These are phyloP conservation scores for Amauroascus verrucosus DNA, from an alignment of 2,329 filamentous ascomycete genomes.

Conservation along the genomic window DNA sequence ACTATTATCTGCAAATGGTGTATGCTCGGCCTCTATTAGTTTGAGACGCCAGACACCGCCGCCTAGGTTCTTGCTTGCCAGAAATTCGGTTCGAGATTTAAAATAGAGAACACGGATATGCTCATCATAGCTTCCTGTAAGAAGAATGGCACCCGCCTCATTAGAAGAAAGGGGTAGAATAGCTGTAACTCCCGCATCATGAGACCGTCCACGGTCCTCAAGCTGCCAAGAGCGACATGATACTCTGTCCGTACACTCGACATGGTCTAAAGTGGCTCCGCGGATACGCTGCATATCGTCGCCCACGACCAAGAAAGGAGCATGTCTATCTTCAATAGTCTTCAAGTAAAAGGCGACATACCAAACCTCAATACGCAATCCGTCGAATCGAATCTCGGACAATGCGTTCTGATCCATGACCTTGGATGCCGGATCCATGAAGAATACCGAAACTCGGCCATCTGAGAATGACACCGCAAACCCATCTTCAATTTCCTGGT, in stretches of 20 bases:
- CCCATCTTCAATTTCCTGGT: slow-evolving; percentile 29
- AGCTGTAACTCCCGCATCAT: slow-evolving; percentile 76
- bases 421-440: slow-evolving; percentile 31
- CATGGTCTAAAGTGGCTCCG: slow-evolving; percentile 20
- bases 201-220: slow-evolving; percentile 46
- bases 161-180: slow-evolving; percentile 58
- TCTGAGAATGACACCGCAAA: slow-evolving; percentile 63
- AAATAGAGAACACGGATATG: slow-evolving; percentile 53
- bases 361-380: slow-evolving; percentile 33
- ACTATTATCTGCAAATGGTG: neutral
- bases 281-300: slow-evolving; percentile 33
- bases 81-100: slow-evolving; percentile 37
- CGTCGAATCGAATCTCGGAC: slow-evolving; percentile 68
- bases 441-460: slow-evolving; percentile 51
- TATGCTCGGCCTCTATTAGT: slow-evolving; percentile 26
- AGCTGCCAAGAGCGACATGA: slow-evolving; percentile 15
- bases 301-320: slow-evolving; percentile 29
- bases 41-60: slow-evolving; percentile 86
- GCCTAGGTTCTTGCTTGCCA: slow-evolving; percentile 56
- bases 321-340: neutral
- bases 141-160: slow-evolving; percentile 47
- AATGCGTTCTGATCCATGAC: slow-evolving; percentile 29
- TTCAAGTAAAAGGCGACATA: slow-evolving; percentile 23
- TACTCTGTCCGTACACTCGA: slow-evolving; percentile 13
- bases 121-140: slow-evolving; percentile 92